These are phyloP conservation scores for Marasmius fiardii DNA, from an alignment of 1,284 basidiomycete genomes.

Conservation along the genomic window DNA sequence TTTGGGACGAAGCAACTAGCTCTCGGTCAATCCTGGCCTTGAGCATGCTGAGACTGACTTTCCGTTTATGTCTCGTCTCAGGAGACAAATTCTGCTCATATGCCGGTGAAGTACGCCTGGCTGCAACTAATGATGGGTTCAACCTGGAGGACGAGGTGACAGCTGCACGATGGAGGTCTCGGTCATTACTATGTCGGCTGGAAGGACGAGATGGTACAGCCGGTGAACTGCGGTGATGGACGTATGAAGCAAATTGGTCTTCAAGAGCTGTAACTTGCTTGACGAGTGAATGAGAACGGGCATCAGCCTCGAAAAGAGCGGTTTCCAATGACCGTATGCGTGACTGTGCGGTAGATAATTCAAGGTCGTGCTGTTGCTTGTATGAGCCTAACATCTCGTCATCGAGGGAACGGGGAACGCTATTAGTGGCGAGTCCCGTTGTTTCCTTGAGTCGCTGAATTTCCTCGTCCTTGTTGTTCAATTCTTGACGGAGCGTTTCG, in stretches of 20 bases:
- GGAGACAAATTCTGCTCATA: slow-evolving; percentile 70
- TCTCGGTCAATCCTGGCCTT: slow-evolving; percentile 87
- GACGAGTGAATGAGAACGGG: slow-evolving; percentile 66
- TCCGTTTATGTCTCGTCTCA: slow-evolving; percentile 79
- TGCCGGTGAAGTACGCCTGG: slow-evolving; percentile 40
- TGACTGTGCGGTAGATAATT: slow-evolving; percentile 74
- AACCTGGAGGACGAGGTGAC: slow-evolving; percentile 6
- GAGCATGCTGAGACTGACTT: slow-evolving; percentile 82
- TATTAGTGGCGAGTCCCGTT: slow-evolving; percentile 28
- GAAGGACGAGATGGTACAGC: slow-evolving; percentile 42
- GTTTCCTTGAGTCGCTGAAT: slow-evolving; percentile 51
- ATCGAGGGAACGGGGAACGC: slow-evolving; percentile 49
- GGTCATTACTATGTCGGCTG: slow-evolving; percentile 45
- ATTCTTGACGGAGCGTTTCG: slow-evolving; percentile 58
- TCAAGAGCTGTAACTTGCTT: slow-evolving; percentile 63
- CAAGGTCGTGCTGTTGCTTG: slow-evolving; percentile 71
- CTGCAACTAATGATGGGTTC: background rate
- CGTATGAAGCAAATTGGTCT: slow-evolving; percentile 50
- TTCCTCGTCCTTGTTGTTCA: slow-evolving; percentile 60
- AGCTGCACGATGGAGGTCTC: slow-evolving; percentile 32
- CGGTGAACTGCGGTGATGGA: slow-evolving; percentile 41
- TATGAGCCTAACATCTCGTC: slow-evolving; percentile 68
- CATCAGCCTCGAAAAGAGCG: slow-evolving; percentile 68
- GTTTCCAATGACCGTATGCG: slow-evolving; percentile 75
- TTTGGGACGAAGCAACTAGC: slow-evolving; percentile 39